Percentiles rank a stretch among this genome's conserved stretches.
These are phyloP conservation scores for Cymbopogon flexuosus DNA, from an alignment of 202 grass and related monocot genomes.

Conservation along the genomic window DNA sequence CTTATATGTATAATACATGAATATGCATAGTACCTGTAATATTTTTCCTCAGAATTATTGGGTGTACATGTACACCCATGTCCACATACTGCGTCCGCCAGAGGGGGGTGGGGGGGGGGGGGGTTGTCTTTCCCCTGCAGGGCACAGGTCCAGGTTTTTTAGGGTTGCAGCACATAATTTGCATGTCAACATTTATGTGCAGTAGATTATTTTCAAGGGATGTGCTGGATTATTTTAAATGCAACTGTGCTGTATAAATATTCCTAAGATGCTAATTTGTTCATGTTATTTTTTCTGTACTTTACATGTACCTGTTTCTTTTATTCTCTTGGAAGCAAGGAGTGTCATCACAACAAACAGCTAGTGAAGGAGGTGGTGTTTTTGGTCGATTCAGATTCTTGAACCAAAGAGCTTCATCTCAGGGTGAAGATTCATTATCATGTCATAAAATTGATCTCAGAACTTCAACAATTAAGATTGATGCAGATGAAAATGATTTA, in stretches of 20 bases:
- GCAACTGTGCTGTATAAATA: not conserved
- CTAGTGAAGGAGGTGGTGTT: conserved; percentile 61
- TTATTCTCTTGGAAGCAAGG: conserved; percentile 70
- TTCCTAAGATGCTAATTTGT: not conserved
- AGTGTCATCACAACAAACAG: conserved; percentile 50
- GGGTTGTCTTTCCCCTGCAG: no score
- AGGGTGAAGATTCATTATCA: conserved; percentile 56
- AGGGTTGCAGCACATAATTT: not conserved
- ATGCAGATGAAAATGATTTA: conserved; percentile 85
- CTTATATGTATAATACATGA: no score
- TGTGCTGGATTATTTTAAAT: conserved; percentile 26
- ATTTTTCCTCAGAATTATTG: no score
- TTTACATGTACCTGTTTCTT: conserved; percentile 27
- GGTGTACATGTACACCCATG: no score
- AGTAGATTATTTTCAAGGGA: conserved; percentile 3
- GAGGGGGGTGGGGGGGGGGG: no score
- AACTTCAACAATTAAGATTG: conserved; percentile 91
- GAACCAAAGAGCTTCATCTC: conserved; percentile 49
- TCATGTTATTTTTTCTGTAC: conserved; percentile 10
- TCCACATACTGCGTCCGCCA: no score
- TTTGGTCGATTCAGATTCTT: conserved; percentile 70
- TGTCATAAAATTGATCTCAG: conserved; percentile 76
- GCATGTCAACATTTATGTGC: not conserved
- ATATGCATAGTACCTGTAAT: no score
- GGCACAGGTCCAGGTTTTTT: not conserved